Evolutionary conservation across 176 grass and related monocot species (phyloP), one percentile per base, ranked within the genome.

Genomic region (Ananas comosus): DNA sequence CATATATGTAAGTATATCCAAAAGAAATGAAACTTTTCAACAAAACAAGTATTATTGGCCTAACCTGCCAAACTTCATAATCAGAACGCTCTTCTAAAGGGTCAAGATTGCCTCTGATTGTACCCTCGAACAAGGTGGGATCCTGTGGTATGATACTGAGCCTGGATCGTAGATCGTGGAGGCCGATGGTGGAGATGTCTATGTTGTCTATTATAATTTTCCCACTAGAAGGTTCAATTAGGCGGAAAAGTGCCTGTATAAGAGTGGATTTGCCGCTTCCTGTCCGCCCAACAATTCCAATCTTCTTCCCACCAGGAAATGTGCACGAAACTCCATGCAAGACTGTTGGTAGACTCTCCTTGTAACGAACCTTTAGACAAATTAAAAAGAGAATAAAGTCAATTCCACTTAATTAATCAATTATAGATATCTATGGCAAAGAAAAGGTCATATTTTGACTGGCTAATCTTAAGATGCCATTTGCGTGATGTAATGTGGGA

Each of bases 241-340:
- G 80, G 54, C 94, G 89, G 75, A 99, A 99, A 67, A 99, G 81
- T 18, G 94, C 89, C 82, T 99, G 94, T 66, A 99, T 99, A 78
- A 99, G 94, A 29, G 94, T 99, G 74, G 94, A 99, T 89, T 99
- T 99, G 25, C 94, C 94, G n/a, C 94, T 99, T 83, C 94, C 94
- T 70, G 94, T 99, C 66, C 94, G 84, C 14, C 94, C 94, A 56
- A 99, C 94, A 85, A 99, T 99, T 64, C 94, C 94, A 2, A 99
- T 85, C 66, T 93, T 99, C 78, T 85, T 90, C 16, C 89, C 84
- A 53, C 89, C 94, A 53, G 94, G 87, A 78, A 99, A 99, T 12
- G 58, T 80, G 79, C 94, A 93, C 49, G 82, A 88, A 49, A 99
- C 70, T 66, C 82, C 89, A 67, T 93, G 86, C 16, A 99, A 79